Evolutionary conservation across 176 grass and related monocot genomes (phyloP).

Genomic region (Bolboschoenus planiculmis): DNA sequence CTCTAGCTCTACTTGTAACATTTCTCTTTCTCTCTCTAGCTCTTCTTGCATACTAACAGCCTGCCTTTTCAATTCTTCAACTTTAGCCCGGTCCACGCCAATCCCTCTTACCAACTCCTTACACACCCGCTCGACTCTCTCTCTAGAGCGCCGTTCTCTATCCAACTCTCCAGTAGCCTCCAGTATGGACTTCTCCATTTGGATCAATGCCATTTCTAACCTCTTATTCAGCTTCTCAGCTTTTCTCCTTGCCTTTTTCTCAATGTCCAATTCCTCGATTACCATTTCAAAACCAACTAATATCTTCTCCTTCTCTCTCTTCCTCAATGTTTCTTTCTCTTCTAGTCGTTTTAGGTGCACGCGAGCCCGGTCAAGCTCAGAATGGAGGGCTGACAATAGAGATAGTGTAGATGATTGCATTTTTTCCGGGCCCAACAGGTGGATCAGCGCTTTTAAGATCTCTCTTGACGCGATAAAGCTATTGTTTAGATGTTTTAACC

Average conservation of each 20-base stretch:
- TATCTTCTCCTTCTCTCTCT: constrained; percentile 52
- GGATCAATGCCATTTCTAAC: constrained; percentile 41
- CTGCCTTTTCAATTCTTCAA: constrained; percentile 50
- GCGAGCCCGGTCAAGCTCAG: constrained; percentile 44
- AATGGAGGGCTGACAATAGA: constrained; percentile 47
- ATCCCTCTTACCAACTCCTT: constrained; percentile 44
- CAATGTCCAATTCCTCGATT: constrained; percentile 40
- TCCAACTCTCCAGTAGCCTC: constrained; percentile 43
- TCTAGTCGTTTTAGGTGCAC: constrained; percentile 33
- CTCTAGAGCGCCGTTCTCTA: constrained; percentile 48
- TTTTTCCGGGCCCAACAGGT: constrained; percentile 28
- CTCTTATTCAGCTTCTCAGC: constrained; percentile 47
- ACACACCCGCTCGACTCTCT: constrained; percentile 47
- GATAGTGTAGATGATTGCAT: constrained; percentile 37
- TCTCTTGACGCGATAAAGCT: constrained; percentile 53
- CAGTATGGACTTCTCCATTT: constrained; percentile 29
- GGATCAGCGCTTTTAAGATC: constrained; percentile 47
- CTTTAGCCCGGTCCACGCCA: constrained; percentile 39
- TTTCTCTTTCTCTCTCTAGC: constrained; percentile 56
- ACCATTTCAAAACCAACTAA: constrained; percentile 23
- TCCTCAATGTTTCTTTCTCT: constrained; percentile 46
- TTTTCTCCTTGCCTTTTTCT: constrained; percentile 44
- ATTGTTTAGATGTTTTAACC: constrained; percentile 41
- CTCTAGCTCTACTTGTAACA: constrained; percentile 62
- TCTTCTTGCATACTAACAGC: constrained; percentile 42